Conservation (phyloP, 805 yeast species). For the Naumovozyma dairenensis region DNA sequence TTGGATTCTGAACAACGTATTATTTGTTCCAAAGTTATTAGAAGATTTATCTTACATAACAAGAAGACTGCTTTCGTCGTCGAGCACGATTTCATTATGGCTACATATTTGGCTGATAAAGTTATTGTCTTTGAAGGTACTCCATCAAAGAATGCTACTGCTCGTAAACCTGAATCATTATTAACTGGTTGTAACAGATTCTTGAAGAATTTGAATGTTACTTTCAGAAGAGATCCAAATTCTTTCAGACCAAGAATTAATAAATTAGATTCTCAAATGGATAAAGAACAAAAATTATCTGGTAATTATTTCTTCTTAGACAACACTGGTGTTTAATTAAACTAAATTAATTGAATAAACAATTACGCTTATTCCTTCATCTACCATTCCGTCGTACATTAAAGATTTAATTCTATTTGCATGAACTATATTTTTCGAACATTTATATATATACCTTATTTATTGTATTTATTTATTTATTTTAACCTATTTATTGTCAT, state of each 20-base stretch:
- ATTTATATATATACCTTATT: too few relatives aligned
- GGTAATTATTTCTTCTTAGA: constrained; percentile 98
- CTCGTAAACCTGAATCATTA: constrained; percentile 84
- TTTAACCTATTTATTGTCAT: too few relatives aligned
- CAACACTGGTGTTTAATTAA: constrained; percentile 36
- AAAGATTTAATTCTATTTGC: too few relatives aligned
- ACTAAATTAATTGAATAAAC: too few relatives aligned
- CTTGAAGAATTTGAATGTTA: constrained; percentile 92
- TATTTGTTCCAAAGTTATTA: constrained; percentile 94
- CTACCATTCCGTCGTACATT: too few relatives aligned
- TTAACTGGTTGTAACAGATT: constrained; percentile 95
- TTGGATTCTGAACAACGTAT: constrained; percentile 99
- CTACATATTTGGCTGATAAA: constrained; percentile 96
- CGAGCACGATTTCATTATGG: constrained; percentile 99
- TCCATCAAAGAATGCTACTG: constrained; percentile 79
- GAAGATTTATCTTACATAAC: constrained; percentile 91
- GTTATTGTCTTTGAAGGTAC: constrained; percentile 96
- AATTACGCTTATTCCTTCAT: too few relatives aligned
- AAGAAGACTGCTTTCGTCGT: constrained; percentile 98
- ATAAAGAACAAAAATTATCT: constrained; percentile 84
- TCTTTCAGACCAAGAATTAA: constrained; percentile 98
- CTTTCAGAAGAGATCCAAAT: constrained; percentile 98
- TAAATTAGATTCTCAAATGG: constrained; percentile 97
- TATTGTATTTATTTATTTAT: too few relatives aligned
- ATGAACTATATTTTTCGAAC: too few relatives aligned